phyloP scores from a whole-genome alignment of 2,329 filamentous ascomycete species.

The Fusarium incarnatum region DNA sequence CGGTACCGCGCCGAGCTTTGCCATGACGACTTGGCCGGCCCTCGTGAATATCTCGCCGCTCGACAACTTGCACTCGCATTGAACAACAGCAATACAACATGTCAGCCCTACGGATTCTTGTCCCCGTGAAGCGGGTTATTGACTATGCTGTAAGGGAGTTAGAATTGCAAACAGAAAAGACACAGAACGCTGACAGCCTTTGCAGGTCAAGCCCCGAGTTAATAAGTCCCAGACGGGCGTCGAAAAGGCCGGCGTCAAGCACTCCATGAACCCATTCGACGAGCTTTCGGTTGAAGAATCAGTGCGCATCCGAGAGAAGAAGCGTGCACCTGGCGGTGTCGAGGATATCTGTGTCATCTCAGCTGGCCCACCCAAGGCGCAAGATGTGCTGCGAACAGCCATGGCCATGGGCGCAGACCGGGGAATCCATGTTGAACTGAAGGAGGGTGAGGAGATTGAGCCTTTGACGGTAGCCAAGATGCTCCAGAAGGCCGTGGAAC shows the following conservation, averaged over 20 bases:
- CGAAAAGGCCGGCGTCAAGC: conserved; percentile 92
- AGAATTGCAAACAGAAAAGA: neutral
- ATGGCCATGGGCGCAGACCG: conserved; percentile 99
- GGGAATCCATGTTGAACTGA: conserved; percentile 84
- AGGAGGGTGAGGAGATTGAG: conserved; percentile 82
- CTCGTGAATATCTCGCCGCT: conserved; percentile 37
- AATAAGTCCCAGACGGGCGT: conserved; percentile 84
- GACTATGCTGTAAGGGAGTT: conserved; percentile 77
- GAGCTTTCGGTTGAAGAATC: conserved; percentile 98
- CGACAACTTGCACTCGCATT: conserved; percentile 42
- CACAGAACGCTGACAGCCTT: conserved; percentile 23
- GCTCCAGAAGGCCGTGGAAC: conserved; percentile 80
- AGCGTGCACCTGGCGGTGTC: conserved; percentile 76
- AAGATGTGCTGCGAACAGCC: conserved; percentile 90
- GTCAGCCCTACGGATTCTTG: conserved; percentile 78
- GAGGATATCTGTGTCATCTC: conserved; percentile 92
- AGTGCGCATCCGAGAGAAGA: conserved; percentile 91
- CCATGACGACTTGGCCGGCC: conserved; percentile 44
- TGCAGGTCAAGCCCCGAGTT: conserved; percentile 74
- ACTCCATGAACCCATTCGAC: conserved; percentile 99
- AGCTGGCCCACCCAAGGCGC: conserved; percentile 87
- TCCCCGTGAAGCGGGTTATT: conserved; percentile 86
- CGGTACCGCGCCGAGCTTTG: conserved; percentile 49
- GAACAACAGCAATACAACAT: conserved; percentile 55
- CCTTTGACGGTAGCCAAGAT: conserved; percentile 94